Evolutionary conservation across 495 filamentous ascomycete genomes (phyloP), one percentile per base, ranked within the genome.

Genomic region (Poronia punctata): DNA sequence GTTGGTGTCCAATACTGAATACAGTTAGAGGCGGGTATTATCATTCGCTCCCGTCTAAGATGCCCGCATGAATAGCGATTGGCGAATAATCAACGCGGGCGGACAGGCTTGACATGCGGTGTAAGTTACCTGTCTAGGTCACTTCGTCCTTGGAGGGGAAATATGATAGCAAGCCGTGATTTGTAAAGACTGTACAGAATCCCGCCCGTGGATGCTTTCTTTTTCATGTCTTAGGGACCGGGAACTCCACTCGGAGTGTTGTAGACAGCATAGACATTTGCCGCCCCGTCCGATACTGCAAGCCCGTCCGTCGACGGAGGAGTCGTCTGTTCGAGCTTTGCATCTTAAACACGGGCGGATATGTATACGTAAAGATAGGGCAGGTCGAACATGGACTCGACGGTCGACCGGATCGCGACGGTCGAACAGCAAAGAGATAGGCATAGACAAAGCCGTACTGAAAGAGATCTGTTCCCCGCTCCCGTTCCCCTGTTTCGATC

Each of bases 351-450:
- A n/a, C n/a, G n/a, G n/a, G n/a, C n/a, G n/a, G n/a, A n/a, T n/a
- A n/a, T n/a, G n/a, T n/a, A n/a, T n/a, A n/a, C n/a, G n/a, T n/a
- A n/a, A n/a, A n/a, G n/a, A n/a, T n/a, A n/a, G n/a, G n/a, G n/a
- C n/a, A n/a, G n/a, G n/a, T n/a, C n/a, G n/a, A n/a, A n/a, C n/a
- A n/a, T n/a, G n/a, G n/a, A n/a, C n/a, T n/a, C n/a, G n/a, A n/a
- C n/a, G n/a, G n/a, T n/a, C n/a, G n/a, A n/a, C n/a, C n/a, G 42
- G 42, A 29, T 46, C 46, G 40, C 46, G 46, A 40, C 48, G 50
- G 46, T 49, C 49, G 46, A 53, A 43, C 49, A 36, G 46, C 49
- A 53, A 49, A 46, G 50, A 53, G 49, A 46, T 53, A 50, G 50
- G 48, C 46, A 46, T 46, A 43, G 41, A 39, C 50, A 43, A 46